Evolutionary conservation across 805 yeast genomes (phyloP).

Genomic region (Candida argentea): DNA sequence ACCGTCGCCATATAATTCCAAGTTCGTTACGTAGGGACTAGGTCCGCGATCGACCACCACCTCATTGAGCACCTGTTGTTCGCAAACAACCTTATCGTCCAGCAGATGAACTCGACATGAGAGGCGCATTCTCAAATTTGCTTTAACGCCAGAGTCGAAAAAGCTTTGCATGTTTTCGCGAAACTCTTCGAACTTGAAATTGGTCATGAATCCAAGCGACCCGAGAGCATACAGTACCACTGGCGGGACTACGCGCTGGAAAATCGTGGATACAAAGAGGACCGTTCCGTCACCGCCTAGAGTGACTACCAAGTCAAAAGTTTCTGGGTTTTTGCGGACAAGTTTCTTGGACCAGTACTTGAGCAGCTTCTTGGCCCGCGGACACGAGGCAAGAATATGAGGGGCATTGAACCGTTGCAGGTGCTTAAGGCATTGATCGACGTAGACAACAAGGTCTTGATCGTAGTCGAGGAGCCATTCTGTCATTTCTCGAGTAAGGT

Average conservation of each 20-base stretch:
- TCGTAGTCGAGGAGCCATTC: slow-evolving; percentile 54
- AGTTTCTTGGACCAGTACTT: slow-evolving; percentile 63
- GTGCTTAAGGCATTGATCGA: slow-evolving; percentile 56
- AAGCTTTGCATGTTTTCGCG: slow-evolving; percentile 46
- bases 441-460: slow-evolving; percentile 43
- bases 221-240: slow-evolving; percentile 37
- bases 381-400: slow-evolving; percentile 39
- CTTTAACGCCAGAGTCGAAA: slow-evolving; percentile 57
- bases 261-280: slow-evolving; percentile 30
- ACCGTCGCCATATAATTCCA: slow-evolving; percentile 85
- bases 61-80: slow-evolving; percentile 80
- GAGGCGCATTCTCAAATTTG: slow-evolving; percentile 80
- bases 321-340: slow-evolving; percentile 34
- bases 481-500: slow-evolving; percentile 67
- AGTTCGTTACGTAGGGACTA: slow-evolving; percentile 80
- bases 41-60: slow-evolving; percentile 91
- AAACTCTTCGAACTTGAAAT: slow-evolving; percentile 70
- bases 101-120: slow-evolving; percentile 58
- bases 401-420: slow-evolving; percentile 55
- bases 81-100: slow-evolving; percentile 45
- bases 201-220: slow-evolving; percentile 45
- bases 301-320: slow-evolving; percentile 34
- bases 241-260: slow-evolving; percentile 38
- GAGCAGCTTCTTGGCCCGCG: slow-evolving; percentile 35
- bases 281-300: slow-evolving; percentile 40